Evolutionary conservation across 2,329 filamentous ascomycete genomes (phyloP), one percentile per base, ranked within the genome.

Genomic region (Furcasterigmium sp.): DNA sequence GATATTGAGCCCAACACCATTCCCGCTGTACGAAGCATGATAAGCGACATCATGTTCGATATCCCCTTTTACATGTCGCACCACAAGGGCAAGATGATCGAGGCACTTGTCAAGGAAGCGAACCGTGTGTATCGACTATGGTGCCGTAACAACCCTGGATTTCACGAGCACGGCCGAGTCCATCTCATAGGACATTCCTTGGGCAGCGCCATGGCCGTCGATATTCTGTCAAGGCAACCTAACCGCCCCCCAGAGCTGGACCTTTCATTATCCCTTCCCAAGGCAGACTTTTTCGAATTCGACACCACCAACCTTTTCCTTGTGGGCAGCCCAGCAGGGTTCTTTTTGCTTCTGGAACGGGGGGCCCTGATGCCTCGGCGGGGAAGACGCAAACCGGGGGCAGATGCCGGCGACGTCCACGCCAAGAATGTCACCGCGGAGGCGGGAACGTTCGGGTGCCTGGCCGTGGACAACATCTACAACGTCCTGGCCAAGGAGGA

Each of bases 1-100:
- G 91, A 97, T 53, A 96, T 98, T 51, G 95, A 95, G 5, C 91
- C 90, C 1, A 79, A 84, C 34, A 93, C 88, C 0, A 87, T 98
- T 23, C 91, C 91, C 0, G 90, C 88, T 1, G 85, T 98, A n/a
- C 84, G 93, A 37, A 88, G 86, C 57, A 82, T 98, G 59, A 94
- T 98, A 48, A 94, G 87, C 34, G 93, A 98, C 61, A 89, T 98
- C 54, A 96, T 98, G 89, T 84, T 97, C 39, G 93, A 98, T 60
- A 91, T 98, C 39, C 93, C 93, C 0, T 97, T 95, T 60, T 98
- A 97, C 66, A 84, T 98, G 67, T 97, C 91, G 1, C 87, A 94
- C 46, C 91, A 97, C 65, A 95, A 97, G 56, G 80, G 84, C 4
- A 95, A 90, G 62, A 97, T 98, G 91, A 86, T 95, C 40, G 77